phyloP scores from a whole-genome alignment of 768 basidiomycete genomes.

The Nidula microcarpa region DNA sequence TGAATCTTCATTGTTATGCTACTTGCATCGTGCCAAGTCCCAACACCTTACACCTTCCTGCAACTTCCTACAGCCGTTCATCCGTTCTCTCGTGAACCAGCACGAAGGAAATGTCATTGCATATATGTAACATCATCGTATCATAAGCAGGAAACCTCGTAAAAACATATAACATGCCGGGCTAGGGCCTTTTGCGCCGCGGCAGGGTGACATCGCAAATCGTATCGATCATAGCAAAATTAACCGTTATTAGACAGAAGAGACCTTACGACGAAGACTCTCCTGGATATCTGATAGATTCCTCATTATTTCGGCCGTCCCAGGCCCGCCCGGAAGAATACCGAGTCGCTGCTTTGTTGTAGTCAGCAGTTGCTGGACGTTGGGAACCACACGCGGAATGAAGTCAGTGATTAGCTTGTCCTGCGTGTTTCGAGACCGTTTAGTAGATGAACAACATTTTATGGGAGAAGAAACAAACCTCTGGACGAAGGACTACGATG shows the following conservation, averaged over 20 bases:
- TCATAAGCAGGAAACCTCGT: no score
- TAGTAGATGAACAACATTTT: constrained; percentile 1
- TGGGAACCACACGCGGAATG: constrained; percentile 76
- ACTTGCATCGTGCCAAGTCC: no score
- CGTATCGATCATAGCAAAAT: background rate
- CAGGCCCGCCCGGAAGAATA: constrained; percentile 71
- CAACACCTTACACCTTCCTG: no score
- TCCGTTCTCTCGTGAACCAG: no score
- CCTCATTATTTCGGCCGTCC: constrained; percentile 64
- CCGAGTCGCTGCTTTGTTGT: constrained; percentile 77
- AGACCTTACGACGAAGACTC: constrained; percentile 50
- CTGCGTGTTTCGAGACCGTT: constrained; percentile 23
- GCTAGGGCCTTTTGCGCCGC: no score
- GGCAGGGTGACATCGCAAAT: background rate
- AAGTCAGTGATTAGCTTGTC: constrained; percentile 83
- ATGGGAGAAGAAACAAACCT: constrained; percentile 36
- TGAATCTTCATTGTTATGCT: no score
- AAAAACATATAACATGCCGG: no score
- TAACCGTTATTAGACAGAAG: constrained; percentile 8
- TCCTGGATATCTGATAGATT: constrained; percentile 76
- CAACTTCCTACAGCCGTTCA: no score
- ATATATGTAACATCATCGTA: no score
- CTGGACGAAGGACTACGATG: constrained; percentile 66
- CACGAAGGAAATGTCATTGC: no score
- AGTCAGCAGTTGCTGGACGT: constrained; percentile 71